Base-by-base conservation (phyloP, 2,329 filamentous ascomycete species). In the Trichoderma sp. region DNA sequence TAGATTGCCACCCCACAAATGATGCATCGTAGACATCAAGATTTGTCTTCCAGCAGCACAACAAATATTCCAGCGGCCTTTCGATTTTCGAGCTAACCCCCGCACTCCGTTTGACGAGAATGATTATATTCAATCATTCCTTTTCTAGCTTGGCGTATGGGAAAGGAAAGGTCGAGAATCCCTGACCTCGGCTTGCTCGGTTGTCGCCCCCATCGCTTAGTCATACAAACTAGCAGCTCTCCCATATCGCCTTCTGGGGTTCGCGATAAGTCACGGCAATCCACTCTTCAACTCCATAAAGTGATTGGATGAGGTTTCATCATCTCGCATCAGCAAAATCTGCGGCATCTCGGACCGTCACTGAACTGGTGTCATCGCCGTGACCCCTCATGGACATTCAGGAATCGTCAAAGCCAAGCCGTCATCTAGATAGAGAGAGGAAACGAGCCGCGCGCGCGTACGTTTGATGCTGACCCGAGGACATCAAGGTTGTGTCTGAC, bases 381-480 rank as follows among this genome's bases (percentile, higher is more conserved):
- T 61, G 39, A 62, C 66, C 21, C 65, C 57, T 53, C 39, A 70
- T 70, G 67, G 67, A 70, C 57, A 36, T 53, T 51, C 67, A 70
- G 67, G 36, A 53, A 57, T 51, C 67, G 28, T 30, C 67, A 34
- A 70, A 70, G 39, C 47, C 67, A 21, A 70, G 57, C 32, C 67
- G 67, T 6, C 67, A 70, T 18, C 12, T 70, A 70, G 67, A 70
- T 51, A 62, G 67, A 61, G 67, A 70, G 67, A 61, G 67, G 57
- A 70, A 70, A 36, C 67, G 67, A 61, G 67, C 67, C 21, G 67
- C 67, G 51, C 67, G 67, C 47, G 67, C 67, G 67, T 70, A 70
- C 51, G 67, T 70, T 70, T n/a, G 28, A 11, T 57, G 26, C 6
- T n/a, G 15, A 15, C 28, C 66, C 39, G 39, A 21, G 56, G 30